Base-by-base conservation (phyloP, 805 yeast genomes). In the fission yeast (Schizosaccharomyces pombe) region DNA sequence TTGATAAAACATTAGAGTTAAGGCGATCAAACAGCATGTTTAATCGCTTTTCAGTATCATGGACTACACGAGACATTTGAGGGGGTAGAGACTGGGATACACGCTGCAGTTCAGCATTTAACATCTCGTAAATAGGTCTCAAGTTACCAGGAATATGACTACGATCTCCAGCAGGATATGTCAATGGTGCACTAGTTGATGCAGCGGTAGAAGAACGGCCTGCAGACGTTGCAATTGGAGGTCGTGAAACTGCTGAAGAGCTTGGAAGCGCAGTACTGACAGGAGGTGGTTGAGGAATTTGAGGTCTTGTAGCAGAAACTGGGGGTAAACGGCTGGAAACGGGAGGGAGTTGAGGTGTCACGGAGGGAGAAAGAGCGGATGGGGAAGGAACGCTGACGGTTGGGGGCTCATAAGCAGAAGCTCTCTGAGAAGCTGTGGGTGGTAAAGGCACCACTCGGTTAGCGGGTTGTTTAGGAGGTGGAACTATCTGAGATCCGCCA, bases 11-110 rank as follows among this genome's bases (percentile, higher is more conserved):
- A 55, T 75, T 76, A 60, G 79, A 82, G 64, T 82, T 81, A 68
- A 91, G 74, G 60, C 80, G 85, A 60, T 79, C 86, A 64, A 75
- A 85, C 58, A 91, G 70, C 54, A 85, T 74, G 58, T 77, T 75
- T 56, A 91, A 68, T 65, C 97, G 77, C 70, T 82, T 81, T 60
- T 80, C 89, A 63, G 93, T 78, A 65, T 89, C 97, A 51, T 68
- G 70, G 54, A 82, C 74, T 62, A 85, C 95, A 58, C 77, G 80
- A 29, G 52, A 22, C 54, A 47, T 54, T 55, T 43, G 78, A 53
- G 77, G 82, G 28, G 95, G 94, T 47, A 85, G 75, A 49, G 72
- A 70, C 16, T 93, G 89, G 60, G 79, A 75, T 16, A 85, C 78
- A 31, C 76, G 72, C 29, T 70, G 75, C 60, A 85, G 65, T 59